Evolutionary conservation across 345 rosid species (phyloP), one percentile per base, ranked within the genome.

Genomic region (Erysimum cheiranthoides): DNA sequence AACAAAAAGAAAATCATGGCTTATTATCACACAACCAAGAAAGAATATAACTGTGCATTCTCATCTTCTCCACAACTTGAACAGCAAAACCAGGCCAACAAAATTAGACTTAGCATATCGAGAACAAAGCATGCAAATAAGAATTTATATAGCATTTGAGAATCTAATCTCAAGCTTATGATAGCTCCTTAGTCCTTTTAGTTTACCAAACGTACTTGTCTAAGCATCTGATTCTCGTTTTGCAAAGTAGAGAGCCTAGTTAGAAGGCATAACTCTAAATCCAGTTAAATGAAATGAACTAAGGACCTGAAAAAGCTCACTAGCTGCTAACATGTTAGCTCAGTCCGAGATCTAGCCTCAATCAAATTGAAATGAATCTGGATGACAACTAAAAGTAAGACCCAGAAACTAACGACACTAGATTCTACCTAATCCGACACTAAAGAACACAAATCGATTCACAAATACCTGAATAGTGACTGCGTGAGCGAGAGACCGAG

Each of bases 221-320:
- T 86, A 69, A 95, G 98, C 99, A 95, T 95, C 76, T 92, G 97
- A 60, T 95, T 95, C 88, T 95, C 99, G 60, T 95, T 95, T 72
- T 90, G 98, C 79, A 90, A 73, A 25, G 99, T 95, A 73, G 98
- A 93, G 18, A 90, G 88, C 70, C 84, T 84, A 54, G 32, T 4
- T 43, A 53, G 45, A 14, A 53, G 39, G 3, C 1, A 53, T 35
- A 71, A 35, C 59, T 31, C 7, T 6, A 59, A 38, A 17, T 25
- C 53, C 51, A 31, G 10, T 58, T n/a, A 58, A 50, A 28, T 66
- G 69, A 66, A 10, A 35, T 30, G 31, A 63, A 25, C 7, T 9
- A 63, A 52, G 35, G 66, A 88, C 93, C 89, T 88, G 90, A 74
- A 87, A 88, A 73, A 84, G 82, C 65, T 89, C 90, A 17, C 52